These are phyloP conservation scores for Quercus ilex DNA, from an alignment of 306 rosid species.

Conservation along the genomic window DNA sequence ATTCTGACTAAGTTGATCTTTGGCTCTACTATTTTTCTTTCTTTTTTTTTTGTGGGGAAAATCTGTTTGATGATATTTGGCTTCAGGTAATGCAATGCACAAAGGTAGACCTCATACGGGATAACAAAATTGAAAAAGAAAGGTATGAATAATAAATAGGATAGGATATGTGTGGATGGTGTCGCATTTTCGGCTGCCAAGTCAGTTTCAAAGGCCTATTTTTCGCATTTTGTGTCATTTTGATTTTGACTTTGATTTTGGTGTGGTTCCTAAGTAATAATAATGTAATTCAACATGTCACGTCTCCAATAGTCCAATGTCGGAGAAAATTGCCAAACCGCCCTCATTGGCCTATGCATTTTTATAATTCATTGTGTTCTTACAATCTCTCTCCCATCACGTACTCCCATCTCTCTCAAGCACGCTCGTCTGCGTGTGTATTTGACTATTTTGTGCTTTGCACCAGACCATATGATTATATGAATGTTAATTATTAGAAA, in stretches of 20 bases:
- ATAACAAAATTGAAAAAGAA: background rate
- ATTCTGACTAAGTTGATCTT: too few relatives aligned
- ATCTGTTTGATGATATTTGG: too few relatives aligned
- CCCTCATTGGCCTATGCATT: background rate
- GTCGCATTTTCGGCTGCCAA: slow-evolving; percentile 29
- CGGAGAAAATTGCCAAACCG: slow-evolving; percentile 35
- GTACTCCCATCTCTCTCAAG: too few relatives aligned
- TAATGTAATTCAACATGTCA: slow-evolving; percentile 39
- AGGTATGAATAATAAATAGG: background rate
- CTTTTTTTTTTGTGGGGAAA: too few relatives aligned
- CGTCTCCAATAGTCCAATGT: slow-evolving; percentile 33
- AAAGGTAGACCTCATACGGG: too few relatives aligned
- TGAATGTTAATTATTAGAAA: too few relatives aligned
- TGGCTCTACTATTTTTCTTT: too few relatives aligned
- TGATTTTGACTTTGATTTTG: background rate
- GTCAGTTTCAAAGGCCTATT: slow-evolving; percentile 28
- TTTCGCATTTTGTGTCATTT: background rate
- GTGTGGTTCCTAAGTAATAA: slow-evolving; percentile 3
- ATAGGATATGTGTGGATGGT: slow-evolving; percentile 39
- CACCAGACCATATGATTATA: too few relatives aligned
- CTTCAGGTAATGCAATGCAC: too few relatives aligned
- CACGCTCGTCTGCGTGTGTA: background rate
- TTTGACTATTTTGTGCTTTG: background rate
- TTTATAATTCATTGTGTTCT: background rate
- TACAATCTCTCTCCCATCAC: background rate